Conservation (phyloP, 192 early-diverging fungal species). For the Linnemannia exigua region DNA sequence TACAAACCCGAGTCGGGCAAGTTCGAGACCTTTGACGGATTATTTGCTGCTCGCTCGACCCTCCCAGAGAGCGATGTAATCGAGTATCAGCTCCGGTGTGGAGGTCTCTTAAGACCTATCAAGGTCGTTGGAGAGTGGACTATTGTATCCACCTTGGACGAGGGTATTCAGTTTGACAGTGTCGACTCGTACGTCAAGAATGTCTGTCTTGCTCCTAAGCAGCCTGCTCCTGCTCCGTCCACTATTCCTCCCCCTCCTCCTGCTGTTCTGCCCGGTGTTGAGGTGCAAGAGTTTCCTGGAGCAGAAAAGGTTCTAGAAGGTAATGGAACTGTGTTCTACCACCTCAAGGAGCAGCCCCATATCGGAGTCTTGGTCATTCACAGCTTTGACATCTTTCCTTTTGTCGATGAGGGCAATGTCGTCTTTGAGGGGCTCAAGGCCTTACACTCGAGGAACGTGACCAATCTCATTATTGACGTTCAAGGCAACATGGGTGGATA, state of each 20-base stretch:
- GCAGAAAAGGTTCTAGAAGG: background rate
- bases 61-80: slow-evolving; percentile 4
- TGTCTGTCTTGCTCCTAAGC: background rate
- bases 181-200: background rate
- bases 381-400: background rate
- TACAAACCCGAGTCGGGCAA: background rate
- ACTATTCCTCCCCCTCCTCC: background rate
- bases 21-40: background rate
- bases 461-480: slow-evolving; percentile 22
- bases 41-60: background rate
- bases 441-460: background rate
- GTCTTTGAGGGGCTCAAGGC: background rate
- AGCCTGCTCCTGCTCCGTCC: background rate
- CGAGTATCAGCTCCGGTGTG: slow-evolving; percentile 16
- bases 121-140: slow-evolving; percentile 8
- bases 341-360: slow-evolving; percentile 6
- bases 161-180: background rate
- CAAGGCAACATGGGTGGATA: slow-evolving; percentile 15
- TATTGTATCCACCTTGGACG: background rate
- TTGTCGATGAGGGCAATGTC: background rate
- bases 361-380: slow-evolving; percentile 19
- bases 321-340: slow-evolving; percentile 7
- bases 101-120: background rate
- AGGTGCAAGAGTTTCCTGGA: background rate
- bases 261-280: background rate